phyloP scores from a whole-genome alignment of 345 rosid genomes.

The Dipteronia sinensis region DNA sequence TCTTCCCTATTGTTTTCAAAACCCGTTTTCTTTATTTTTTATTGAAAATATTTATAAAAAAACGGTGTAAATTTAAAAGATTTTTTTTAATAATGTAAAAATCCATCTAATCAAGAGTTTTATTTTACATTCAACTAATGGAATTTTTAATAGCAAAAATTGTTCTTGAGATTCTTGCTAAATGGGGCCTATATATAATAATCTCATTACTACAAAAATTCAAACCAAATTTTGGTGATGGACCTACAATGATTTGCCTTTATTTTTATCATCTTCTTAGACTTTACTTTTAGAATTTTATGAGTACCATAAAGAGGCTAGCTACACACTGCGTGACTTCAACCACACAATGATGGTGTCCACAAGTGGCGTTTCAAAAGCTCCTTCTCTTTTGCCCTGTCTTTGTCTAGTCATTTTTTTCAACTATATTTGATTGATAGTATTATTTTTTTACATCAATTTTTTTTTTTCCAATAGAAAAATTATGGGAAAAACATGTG shows the following conservation, averaged over 20 bases:
- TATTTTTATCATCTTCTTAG: conserved; percentile 1
- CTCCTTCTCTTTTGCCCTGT: conserved; percentile 27
- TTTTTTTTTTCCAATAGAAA: too few species aligned
- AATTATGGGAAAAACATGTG: too few species aligned
- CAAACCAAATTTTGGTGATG: background rate
- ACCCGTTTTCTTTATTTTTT: too few species aligned
- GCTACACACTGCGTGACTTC: conserved; percentile 36
- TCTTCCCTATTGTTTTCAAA: too few species aligned
- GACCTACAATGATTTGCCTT: conserved; percentile 10
- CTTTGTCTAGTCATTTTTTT: background rate
- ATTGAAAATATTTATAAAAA: too few species aligned
- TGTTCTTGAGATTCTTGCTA: background rate
- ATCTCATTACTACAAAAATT: background rate
- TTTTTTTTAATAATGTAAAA: too few species aligned
- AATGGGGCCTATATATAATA: background rate
- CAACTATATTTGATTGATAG: background rate
- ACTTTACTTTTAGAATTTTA: conserved; percentile 7
- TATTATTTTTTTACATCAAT: background rate
- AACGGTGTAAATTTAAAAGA: too few species aligned
- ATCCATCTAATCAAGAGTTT: background rate
- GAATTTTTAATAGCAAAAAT: too few species aligned
- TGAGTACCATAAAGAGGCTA: conserved; percentile 22
- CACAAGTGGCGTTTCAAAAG: conserved; percentile 54
- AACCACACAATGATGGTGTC: conserved; percentile 71
- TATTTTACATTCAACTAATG: background rate